Evolutionary conservation across 2,329 filamentous ascomycete species (phyloP), one percentile per base, ranked within the genome.

Genomic region (Nemania diffusa): DNA sequence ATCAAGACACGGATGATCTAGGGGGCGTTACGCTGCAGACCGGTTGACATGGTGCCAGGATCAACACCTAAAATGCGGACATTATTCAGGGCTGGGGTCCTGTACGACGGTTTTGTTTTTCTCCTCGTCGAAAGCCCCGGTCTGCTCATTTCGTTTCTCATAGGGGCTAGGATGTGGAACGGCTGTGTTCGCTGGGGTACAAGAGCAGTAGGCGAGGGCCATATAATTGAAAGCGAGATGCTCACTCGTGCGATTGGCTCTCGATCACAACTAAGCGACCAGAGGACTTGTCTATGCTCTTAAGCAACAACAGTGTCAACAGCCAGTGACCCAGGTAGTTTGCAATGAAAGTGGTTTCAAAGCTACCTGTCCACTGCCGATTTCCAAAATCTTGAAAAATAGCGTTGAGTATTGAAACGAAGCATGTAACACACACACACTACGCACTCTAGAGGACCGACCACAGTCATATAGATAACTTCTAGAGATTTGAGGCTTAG

Each of bases 221-320:
- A 20, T 46, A 13, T 46, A 26, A 24, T 29, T n/a, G 37, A 7
- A 17, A 4, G 15, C 24, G 51, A 50, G 27, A 71, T 22, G 9
- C 76, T 72, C 70, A 81, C 79, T 81, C 76, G 55, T 81, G 79
- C 7, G 64, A 26, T 53, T 67, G 56, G 50, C 72, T 74, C 20
- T 70, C 73, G 37, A 75, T 40, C 0, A 75, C 50, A 4, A 76
- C 66, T 7, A 77, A 68, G 13, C 72, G 56, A 0, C 74, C 74
- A 9, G 42, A 46, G 42, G 42, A 20, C 20, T 46, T 0, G 69
- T 71, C 67, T 64, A 72, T 20, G 17, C 42, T 20, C 42, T 46
- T 20, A 17, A 46, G 42, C 42, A 46, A 9, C 15, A 46, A 46
- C 42, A 46, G 17, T 15, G 42, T 46, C 20, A 46, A 46, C 6